These are phyloP conservation scores for Pterocarpus santalinus DNA, from an alignment of 306 rosid species.

Conservation along the genomic window DNA sequence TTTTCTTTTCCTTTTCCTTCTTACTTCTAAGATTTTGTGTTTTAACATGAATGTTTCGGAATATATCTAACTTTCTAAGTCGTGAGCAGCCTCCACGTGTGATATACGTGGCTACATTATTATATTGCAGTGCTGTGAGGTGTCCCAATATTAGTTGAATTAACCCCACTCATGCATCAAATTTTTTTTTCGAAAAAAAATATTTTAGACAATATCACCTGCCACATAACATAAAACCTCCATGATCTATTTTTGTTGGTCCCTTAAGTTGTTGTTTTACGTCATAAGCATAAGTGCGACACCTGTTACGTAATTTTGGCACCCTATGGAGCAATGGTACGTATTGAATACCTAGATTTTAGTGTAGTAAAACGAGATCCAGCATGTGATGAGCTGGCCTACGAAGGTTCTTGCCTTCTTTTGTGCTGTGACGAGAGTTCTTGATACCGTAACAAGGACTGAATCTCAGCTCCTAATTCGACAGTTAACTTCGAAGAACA, in stretches of 20 bases:
- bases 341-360: neutral
- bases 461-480: neutral
- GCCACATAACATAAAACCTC: neutral
- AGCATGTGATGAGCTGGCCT: neutral
- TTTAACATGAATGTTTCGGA: neutral
- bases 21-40: neutral
- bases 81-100: conserved; percentile 40
- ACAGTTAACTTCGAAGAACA: neutral
- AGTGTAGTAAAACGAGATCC: neutral
- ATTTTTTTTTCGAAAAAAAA: neutral
- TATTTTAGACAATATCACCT: neutral
- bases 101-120: neutral
- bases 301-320: neutral
- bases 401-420: neutral
- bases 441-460: neutral
- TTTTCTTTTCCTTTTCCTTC: neutral
- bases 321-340: neutral
- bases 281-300: conserved; percentile 1
- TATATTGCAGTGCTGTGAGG: neutral
- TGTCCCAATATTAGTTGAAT: neutral
- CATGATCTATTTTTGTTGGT: neutral
- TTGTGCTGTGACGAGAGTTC: neutral
- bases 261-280: neutral
- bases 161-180: neutral
- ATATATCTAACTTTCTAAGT: neutral